Conservation (phyloP, 2,329 filamentous ascomycete genomes). For the Cytospora chrysosperma region DNA sequence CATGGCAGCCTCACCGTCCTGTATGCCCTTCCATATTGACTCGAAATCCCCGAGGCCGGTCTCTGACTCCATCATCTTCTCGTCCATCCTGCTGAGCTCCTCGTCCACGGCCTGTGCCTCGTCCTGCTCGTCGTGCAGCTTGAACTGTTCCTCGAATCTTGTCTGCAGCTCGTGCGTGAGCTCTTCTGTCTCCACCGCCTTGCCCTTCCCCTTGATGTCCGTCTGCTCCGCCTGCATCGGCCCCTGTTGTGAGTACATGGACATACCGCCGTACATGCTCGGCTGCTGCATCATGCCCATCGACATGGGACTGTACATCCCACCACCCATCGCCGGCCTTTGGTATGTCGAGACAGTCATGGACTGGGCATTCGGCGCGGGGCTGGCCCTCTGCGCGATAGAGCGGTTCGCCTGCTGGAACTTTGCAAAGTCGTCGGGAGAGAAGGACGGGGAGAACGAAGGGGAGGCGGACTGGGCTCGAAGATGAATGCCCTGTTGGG, state of each 20-base stretch:
- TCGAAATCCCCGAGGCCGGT: slow-evolving; percentile 85
- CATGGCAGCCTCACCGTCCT: slow-evolving; percentile 70
- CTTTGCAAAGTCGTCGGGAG: slow-evolving; percentile 79
- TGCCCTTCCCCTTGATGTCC: slow-evolving; percentile 74
- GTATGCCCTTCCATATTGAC: slow-evolving; percentile 80
- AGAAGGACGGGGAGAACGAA: slow-evolving; percentile 68
- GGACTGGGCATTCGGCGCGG: slow-evolving; percentile 56
- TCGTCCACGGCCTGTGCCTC: slow-evolving; percentile 72
- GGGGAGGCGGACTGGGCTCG: slow-evolving; percentile 54
- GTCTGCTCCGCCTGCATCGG: slow-evolving; percentile 42
- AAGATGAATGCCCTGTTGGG: slow-evolving; percentile 49
- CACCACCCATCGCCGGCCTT: slow-evolving; percentile 60
- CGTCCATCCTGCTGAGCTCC: slow-evolving; percentile 85
- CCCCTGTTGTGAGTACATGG: slow-evolving; percentile 44
- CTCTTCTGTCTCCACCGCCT: slow-evolving; percentile 92
- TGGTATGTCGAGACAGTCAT: slow-evolving; percentile 46
- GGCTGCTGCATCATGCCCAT: slow-evolving; percentile 56
- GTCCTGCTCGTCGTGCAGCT: slow-evolving; percentile 53
- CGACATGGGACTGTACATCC: slow-evolving; percentile 33
- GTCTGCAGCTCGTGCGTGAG: slow-evolving; percentile 56
- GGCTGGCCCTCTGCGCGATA: slow-evolving; percentile 51
- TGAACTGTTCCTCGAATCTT: slow-evolving; percentile 37
- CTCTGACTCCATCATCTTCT: slow-evolving; percentile 61
- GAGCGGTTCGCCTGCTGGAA: slow-evolving; percentile 73
- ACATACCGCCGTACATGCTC: slow-evolving; percentile 54